A percentile compares a stretch with the other conserved stretches of the same genome.
Evolutionary conservation across 306 rosid genomes (phyloP).

Genomic region (Spatholobus suberectus): DNA sequence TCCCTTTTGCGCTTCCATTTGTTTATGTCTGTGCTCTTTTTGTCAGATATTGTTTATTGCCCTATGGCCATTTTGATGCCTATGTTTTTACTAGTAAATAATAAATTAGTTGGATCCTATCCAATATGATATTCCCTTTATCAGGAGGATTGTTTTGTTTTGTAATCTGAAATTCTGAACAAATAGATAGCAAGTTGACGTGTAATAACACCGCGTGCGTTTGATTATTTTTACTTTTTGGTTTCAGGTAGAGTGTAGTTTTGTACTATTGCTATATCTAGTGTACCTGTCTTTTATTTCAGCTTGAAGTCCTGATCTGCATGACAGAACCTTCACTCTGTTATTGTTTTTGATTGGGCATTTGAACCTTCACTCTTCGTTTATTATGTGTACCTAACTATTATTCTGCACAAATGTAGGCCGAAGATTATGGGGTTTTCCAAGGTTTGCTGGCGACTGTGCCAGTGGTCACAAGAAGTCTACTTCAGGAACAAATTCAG

Average conservation of each 20-base stretch:
- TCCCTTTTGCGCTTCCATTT: constrained; percentile 20
- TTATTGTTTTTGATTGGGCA: background rate
- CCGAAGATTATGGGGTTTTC: constrained; percentile 89
- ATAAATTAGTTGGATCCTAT: background rate
- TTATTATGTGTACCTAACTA: background rate
- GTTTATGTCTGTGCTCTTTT: background rate
- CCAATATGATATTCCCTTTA: background rate
- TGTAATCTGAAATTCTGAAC: background rate
- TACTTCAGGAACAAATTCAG: constrained; percentile 64
- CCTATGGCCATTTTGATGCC: background rate
- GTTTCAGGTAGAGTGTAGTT: background rate
- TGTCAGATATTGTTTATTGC: background rate
- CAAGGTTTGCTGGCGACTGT: constrained; percentile 94
- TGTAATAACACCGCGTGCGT: background rate
- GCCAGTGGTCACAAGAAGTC: constrained; percentile 73
- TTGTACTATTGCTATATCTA: background rate
- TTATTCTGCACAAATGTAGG: constrained; percentile 56
- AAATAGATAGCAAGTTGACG: background rate
- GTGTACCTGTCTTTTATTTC: constrained; percentile 1
- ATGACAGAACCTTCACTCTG: background rate
- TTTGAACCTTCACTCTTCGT: constrained; percentile 4
- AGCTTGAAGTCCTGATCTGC: constrained; percentile 13
- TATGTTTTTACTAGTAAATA: background rate
- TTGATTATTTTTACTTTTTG: background rate
- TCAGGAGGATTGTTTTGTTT: background rate